Evolutionary conservation across 1,284 basidiomycete species (phyloP).

Genomic region (Cryptococcus sp.): DNA sequence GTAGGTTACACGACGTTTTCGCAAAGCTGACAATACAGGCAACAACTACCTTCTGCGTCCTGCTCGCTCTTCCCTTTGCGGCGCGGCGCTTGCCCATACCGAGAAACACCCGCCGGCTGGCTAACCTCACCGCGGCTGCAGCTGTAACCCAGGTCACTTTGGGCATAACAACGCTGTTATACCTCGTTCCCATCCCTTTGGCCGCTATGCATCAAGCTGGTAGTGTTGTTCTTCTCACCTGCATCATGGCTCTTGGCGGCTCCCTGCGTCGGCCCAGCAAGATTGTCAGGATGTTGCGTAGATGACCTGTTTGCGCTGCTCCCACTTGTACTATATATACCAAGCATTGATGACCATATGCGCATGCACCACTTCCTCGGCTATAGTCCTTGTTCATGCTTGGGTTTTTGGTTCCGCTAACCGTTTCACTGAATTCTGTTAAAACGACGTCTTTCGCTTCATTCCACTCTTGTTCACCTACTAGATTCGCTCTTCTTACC

Average conservation of each 20-base stretch:
- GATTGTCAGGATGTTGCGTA: conserved; percentile 17
- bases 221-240: conserved; percentile 82
- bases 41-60: conserved; percentile 74
- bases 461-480: not conserved
- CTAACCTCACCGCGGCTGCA: conserved; percentile 72
- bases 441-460: too few species aligned
- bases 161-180: conserved; percentile 88
- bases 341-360: not conserved
- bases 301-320: not conserved
- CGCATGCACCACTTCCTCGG: too few species aligned
- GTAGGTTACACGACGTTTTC: conserved; percentile 57
- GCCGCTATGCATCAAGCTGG: conserved; percentile 95
- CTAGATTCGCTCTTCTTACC: not conserved
- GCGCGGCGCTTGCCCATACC: conserved; percentile 66
- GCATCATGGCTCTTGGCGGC: conserved; percentile 75
- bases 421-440: too few species aligned
- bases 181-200: conserved; percentile 89
- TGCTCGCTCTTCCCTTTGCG: conserved; percentile 67
- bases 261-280: conserved; percentile 67
- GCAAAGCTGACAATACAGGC: conserved; percentile 59
- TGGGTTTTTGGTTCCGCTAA: not conserved
- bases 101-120: conserved; percentile 64
- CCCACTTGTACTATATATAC: not conserved
- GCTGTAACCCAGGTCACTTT: conserved; percentile 84
- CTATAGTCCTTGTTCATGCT: too few species aligned